Conservation (phyloP, 2,329 filamentous ascomycete genomes). For the Talaromyces sp. region DNA sequence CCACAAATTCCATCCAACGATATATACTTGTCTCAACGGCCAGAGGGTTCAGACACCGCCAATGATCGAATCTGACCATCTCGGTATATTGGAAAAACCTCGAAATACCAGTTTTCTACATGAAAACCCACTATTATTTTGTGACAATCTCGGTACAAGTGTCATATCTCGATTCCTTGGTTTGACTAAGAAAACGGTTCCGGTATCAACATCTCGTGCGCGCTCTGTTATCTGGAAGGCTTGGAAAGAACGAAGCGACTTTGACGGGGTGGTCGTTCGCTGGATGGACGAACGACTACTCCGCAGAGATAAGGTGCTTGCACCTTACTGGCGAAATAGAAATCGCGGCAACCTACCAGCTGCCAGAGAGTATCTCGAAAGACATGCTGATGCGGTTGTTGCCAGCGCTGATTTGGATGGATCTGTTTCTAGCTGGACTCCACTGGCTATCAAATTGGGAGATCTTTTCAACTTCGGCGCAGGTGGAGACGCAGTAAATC, state of each 20-base stretch:
- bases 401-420: conserved; percentile 48
- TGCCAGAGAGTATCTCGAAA: conserved; percentile 40
- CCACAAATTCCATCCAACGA: conserved; percentile 44
- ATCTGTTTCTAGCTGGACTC: conserved; percentile 48
- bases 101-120: conserved; percentile 38
- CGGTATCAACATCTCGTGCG: conserved; percentile 43
- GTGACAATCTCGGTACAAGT: conserved; percentile 33
- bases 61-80: conserved; percentile 47
- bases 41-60: conserved; percentile 46
- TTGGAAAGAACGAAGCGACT: conserved; percentile 42
- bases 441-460: conserved; percentile 46
- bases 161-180: conserved; percentile 26
- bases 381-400: conserved; percentile 45
- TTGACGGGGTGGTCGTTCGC: conserved; percentile 46
- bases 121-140: conserved; percentile 49
- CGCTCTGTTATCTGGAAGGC: conserved; percentile 47
- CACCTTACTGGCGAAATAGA: conserved; percentile 42
- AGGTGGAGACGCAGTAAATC: conserved; percentile 48
- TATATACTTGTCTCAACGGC: conserved; percentile 46
- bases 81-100: conserved; percentile 40
- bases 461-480: conserved; percentile 49
- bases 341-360: conserved; percentile 37
- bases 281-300: conserved; percentile 48
- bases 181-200: conserved; percentile 28
- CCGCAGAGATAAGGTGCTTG: conserved; percentile 40